Conservation (phyloP, 164 flowering plant species). For the Piper betle region DNA sequence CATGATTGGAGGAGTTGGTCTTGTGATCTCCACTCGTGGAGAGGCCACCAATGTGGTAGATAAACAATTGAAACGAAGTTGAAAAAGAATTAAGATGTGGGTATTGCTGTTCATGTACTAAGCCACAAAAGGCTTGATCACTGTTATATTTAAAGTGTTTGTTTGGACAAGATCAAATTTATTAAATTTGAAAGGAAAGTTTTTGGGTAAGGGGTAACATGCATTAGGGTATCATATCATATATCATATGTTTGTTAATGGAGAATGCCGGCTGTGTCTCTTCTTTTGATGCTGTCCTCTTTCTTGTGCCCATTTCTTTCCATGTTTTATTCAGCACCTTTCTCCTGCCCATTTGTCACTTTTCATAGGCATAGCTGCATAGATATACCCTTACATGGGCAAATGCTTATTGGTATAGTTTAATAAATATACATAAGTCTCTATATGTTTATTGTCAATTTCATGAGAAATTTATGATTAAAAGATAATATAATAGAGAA, state of each 20-base stretch:
- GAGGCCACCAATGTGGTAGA: no score
- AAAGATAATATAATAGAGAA: no score
- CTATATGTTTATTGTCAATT: no score
- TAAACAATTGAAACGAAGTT: no score
- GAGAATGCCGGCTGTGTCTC: background rate
- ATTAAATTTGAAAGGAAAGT: background rate
- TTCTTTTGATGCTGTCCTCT: background rate
- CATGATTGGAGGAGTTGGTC: background rate
- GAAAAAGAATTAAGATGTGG: no score
- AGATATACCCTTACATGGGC: background rate
- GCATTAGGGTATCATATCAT: background rate
- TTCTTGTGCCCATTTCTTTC: background rate
- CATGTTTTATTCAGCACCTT: background rate
- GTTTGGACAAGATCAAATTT: no score
- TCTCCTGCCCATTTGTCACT: background rate
- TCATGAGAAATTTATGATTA: no score
- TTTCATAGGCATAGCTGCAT: background rate
- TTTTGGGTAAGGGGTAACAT: background rate
- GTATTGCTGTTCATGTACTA: no score
- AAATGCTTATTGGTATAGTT: no score
- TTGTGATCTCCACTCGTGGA: no score
- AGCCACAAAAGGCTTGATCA: no score
- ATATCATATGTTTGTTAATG: background rate
- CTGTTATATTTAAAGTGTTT: background rate
- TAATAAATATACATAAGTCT: no score